A percentile compares a stretch with the other conserved stretches of the same genome.
Conservation (phyloP, 371 early-diverging fungal genomes). For the Enteropsectra breve region DNA sequence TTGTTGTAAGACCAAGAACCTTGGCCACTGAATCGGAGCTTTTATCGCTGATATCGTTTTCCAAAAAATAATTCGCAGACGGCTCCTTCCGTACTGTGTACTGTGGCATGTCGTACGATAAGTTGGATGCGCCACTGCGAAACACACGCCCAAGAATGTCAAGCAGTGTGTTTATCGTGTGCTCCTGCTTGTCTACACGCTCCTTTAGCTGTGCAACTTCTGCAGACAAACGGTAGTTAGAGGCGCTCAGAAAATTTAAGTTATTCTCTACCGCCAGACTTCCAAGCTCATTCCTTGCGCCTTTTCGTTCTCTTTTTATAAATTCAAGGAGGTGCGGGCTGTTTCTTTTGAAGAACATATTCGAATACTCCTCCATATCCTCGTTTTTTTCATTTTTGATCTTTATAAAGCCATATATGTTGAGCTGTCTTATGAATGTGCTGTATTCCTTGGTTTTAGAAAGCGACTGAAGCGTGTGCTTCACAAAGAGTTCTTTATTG, state of each 20-base stretch:
- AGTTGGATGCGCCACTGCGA: constrained; percentile 11
- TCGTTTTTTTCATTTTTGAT: constrained; percentile 46
- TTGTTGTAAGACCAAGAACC: neutral
- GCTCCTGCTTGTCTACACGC: constrained; percentile 56
- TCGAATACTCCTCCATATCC: constrained; percentile 51
- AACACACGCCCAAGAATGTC: constrained; percentile 55
- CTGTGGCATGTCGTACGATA: neutral
- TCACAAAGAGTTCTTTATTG: constrained; percentile 56
- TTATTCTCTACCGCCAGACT: constrained; percentile 26
- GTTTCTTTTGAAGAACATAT: constrained; percentile 43
- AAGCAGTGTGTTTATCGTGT: constrained; percentile 55
- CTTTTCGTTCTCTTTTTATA: constrained; percentile 24
- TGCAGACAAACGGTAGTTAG: constrained; percentile 41
- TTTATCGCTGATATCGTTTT: neutral
- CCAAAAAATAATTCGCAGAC: neutral
- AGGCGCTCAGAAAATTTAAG: constrained; percentile 39
- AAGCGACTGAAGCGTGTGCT: constrained; percentile 45
- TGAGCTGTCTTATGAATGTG: constrained; percentile 57
- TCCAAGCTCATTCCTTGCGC: constrained; percentile 18
- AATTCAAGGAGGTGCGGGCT: constrained; percentile 27
- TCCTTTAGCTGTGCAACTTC: constrained; percentile 53
- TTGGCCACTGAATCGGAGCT: neutral
- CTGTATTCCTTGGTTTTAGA: constrained; percentile 59
- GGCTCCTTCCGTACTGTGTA: neutral
- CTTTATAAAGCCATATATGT: constrained; percentile 60